Base-by-base conservation (phyloP, 2,329 filamentous ascomycete species). In the Cryoendolithus antarcticus region DNA sequence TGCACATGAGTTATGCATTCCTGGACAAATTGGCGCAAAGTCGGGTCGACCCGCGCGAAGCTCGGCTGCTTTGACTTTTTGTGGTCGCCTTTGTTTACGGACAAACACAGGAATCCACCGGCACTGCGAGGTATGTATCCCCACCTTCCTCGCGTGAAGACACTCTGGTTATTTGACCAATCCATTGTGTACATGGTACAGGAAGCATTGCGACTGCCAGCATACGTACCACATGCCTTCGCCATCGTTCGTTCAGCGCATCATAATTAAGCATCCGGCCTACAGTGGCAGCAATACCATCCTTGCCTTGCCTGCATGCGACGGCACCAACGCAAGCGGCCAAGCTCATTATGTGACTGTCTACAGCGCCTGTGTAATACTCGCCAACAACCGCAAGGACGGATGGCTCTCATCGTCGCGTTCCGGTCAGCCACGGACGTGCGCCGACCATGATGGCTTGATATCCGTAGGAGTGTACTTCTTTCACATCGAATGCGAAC, bases 401-500 rank as follows among this genome's bases (percentile, higher is more conserved):
- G 37, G 32, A n/a, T 34, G 32, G 37, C 37, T 39, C 4, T 39
- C 37, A 6, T 21, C 11, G 13, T 9, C 32, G n/a, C 12, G 32
- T 24, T 34, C 37, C 8, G 32, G 37, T 24, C 4, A 24, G 19
- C 37, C 32, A 31, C 32, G 8, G 8, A 9, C 9, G 8, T 7
- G 9, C 11, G 24, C 24, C 30, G 35, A 39, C 19, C 11, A 15
- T 9, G 29, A 42, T 4, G 35, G 40, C 27, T 35, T 42, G 12
- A 34, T 42, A 27, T 9, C 31, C 2, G 40, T 35, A 6, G 32
- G 40, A 34, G 32, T 35, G 1, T 42, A 42, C 11, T 42, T 36
- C 36, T 38, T 39, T n/a, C 36, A 42, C 28, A 27, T 38, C 32
- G 7, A 19, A 6, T 9, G 27, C 19, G 41, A 30, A 33, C 7